phyloP scores from a whole-genome alignment of 768 basidiomycete species.

The Boletellus ananiceps region DNA sequence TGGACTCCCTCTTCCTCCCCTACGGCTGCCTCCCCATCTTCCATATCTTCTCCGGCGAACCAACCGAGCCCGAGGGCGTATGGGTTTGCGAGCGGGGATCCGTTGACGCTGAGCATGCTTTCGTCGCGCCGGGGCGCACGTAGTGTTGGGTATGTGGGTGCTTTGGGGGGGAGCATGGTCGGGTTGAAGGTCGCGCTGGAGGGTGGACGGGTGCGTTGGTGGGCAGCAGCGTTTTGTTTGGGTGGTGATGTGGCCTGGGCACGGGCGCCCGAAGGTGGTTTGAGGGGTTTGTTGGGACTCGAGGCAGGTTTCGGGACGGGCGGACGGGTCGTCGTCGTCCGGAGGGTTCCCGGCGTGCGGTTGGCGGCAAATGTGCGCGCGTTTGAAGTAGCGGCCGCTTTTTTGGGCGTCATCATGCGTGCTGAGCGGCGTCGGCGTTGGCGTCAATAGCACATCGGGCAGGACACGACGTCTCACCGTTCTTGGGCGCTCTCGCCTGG shows the following conservation, averaged over 20 bases:
- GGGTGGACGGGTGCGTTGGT: constrained; percentile 40
- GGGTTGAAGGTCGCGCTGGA: constrained; percentile 73
- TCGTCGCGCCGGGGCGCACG: constrained; percentile 73
- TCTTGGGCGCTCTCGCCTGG: constrained; percentile 47
- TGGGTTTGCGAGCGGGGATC: constrained; percentile 78
- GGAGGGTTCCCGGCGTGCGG: constrained; percentile 41
- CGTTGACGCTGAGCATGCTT: constrained; percentile 75
- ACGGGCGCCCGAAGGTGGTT: constrained; percentile 25
- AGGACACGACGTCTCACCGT: constrained; percentile 40
- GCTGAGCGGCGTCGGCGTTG: constrained; percentile 31
- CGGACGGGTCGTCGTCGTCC: constrained; percentile 24
- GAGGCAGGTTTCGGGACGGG: constrained; percentile 31
- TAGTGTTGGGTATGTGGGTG: constrained; percentile 41
- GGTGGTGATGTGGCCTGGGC: constrained; percentile 49
- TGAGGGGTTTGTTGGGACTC: constrained; percentile 33
- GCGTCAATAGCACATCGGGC: not conserved
- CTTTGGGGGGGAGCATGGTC: constrained; percentile 43
- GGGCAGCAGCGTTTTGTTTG: constrained; percentile 29
- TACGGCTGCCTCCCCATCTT: constrained; percentile 6
- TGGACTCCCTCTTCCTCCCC: constrained; percentile 18
- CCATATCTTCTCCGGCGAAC: constrained; percentile 40
- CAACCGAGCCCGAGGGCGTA: constrained; percentile 61
- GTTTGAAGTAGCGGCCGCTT: constrained; percentile 46
- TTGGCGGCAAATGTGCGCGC: constrained; percentile 35
- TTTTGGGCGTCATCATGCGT: constrained; percentile 46